Conservation (phyloP, 257 asterid species). For the Solanum tarijense region DNA sequence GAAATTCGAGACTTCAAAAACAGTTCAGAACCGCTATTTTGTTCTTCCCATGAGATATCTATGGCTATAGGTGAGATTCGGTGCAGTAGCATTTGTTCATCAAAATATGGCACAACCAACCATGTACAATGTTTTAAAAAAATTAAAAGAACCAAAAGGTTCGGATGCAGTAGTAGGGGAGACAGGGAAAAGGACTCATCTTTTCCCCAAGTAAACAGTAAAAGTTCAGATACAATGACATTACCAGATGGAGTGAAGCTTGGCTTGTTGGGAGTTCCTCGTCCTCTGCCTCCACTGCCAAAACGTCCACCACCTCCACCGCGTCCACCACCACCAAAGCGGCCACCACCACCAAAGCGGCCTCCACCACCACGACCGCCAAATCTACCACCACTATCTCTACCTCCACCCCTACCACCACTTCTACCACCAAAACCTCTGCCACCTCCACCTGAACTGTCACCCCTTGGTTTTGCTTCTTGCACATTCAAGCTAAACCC, state of each 20-base stretch:
- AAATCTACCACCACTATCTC: slow-evolving; percentile 8
- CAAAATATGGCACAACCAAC: not conserved
- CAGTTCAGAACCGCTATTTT: not conserved
- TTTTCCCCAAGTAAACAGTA: not conserved
- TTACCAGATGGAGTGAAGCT: slow-evolving; percentile 34
- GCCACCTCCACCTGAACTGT: slow-evolving; percentile 9
- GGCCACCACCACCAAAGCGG: slow-evolving; percentile 13
- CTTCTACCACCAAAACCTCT: slow-evolving; percentile 27
- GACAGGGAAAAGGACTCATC: not conserved
- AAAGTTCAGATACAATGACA: slow-evolving; percentile 7
- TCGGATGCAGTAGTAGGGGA: no score
- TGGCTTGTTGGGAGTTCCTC: slow-evolving; percentile 32
- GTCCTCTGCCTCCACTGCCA: slow-evolving; percentile 29
- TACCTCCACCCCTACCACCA: slow-evolving; percentile 6
- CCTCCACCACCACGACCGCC: slow-evolving; percentile 9
- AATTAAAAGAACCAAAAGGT: not conserved
- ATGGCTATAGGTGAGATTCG: not conserved
- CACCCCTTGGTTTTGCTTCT: slow-evolving; percentile 57
- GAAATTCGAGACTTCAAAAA: not conserved
- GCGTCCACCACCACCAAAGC: slow-evolving; percentile 20
- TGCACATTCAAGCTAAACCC: slow-evolving; percentile 30
- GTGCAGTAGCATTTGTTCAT: not conserved
- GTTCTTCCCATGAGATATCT: not conserved
- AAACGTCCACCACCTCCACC: slow-evolving; percentile 21
- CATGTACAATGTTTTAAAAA: not conserved